Conservation (phyloP, 2,329 filamentous ascomycete species). For the Aspergillus novoparasiticus region DNA sequence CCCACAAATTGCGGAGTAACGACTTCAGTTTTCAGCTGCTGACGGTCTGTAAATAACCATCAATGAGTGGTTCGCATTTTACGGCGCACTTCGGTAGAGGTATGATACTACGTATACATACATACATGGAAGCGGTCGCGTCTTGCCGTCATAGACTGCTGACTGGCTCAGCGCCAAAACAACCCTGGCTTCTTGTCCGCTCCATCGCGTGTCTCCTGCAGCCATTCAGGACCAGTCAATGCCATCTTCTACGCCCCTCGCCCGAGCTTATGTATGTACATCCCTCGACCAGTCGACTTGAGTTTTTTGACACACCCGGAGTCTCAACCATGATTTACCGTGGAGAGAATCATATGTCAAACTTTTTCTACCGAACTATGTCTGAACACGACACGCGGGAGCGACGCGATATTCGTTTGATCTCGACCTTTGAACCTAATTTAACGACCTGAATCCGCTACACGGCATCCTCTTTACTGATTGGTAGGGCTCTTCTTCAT, state of each 20-base stretch:
- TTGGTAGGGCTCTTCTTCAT: neutral
- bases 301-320: conserved; percentile 5
- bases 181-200: conserved; percentile 25
- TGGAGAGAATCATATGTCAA: neutral
- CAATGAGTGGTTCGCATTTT: conserved; percentile 19
- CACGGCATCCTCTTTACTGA: neutral
- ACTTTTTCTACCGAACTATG: neutral
- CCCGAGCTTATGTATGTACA: conserved; percentile 8
- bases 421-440: neutral
- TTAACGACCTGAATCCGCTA: neutral
- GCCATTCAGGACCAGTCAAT: conserved; percentile 3
- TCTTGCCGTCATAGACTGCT: conserved; percentile 23
- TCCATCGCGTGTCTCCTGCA: conserved; percentile 24
- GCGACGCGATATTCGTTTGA: neutral
- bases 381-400: neutral
- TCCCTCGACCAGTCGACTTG: conserved; percentile 13
- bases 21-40: conserved; percentile 25
- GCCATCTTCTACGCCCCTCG: conserved; percentile 2
- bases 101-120: conserved; percentile 10
- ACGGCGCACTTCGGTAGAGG: conserved; percentile 7
- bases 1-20: conserved; percentile 23
- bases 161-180: conserved; percentile 32
- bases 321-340: conserved; percentile 3
- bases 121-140: conserved; percentile 28
- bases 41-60: conserved; percentile 20